phyloP scores from a whole-genome alignment of 352 stramenopile species.

The Plasmopara muralis region DNA sequence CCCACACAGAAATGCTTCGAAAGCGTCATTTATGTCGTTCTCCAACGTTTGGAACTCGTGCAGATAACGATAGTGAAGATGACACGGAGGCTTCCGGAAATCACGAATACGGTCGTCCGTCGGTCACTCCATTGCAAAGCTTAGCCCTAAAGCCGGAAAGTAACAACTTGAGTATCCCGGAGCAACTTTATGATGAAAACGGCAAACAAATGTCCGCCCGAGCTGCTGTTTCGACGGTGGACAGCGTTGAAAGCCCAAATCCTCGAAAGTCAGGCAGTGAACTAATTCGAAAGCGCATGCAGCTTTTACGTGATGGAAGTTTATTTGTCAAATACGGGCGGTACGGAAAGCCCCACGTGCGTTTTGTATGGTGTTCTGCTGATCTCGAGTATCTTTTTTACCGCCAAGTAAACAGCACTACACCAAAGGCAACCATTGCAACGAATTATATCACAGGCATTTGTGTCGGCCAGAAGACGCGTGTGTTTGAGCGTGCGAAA shows the following conservation, averaged over 20 bases:
- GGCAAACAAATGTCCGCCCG: conserved; percentile 13
- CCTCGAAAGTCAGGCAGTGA: conserved; percentile 35
- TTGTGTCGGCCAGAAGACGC: conserved; percentile 42
- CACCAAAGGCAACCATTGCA: conserved; percentile 52
- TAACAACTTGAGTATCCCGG: conserved; percentile 14
- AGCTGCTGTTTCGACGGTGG: conserved; percentile 6
- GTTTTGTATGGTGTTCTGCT: conserved; percentile 73
- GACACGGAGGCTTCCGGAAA: conserved; percentile 37
- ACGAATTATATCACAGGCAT: conserved; percentile 41
- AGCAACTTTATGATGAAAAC: background rate
- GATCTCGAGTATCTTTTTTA: conserved; percentile 77
- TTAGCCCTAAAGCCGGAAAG: background rate
- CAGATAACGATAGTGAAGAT: conserved; percentile 32
- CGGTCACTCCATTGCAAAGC: conserved; percentile 7
- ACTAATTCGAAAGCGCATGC: conserved; percentile 57
- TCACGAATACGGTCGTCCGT: conserved; percentile 20
- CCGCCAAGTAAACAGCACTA: conserved; percentile 38
- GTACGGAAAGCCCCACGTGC: conserved; percentile 64
- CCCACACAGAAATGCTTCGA: conserved; percentile 18
- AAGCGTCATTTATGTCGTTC: conserved; percentile 4
- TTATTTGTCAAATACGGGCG: conserved; percentile 79
- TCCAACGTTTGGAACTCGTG: background rate
- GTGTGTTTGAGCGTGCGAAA: conserved; percentile 60
- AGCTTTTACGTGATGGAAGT: conserved; percentile 60
- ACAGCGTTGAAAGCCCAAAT: conserved; percentile 2